Percentiles rank a stretch among this genome's conserved stretches.
phyloP scores from a whole-genome alignment of 78 protist genomes.

The Guillardia theta region DNA sequence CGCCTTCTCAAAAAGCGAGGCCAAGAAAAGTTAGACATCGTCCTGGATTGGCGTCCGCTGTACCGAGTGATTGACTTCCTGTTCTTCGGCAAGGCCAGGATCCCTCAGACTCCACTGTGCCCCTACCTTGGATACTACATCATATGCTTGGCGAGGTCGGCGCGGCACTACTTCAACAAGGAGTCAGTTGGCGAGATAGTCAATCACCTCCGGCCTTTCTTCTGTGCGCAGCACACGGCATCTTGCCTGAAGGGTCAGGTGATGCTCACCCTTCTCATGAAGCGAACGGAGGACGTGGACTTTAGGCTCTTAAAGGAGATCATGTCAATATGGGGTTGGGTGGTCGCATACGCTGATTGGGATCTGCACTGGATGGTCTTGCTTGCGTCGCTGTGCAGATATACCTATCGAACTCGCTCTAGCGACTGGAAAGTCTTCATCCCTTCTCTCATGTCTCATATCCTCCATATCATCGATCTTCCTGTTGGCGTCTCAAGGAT shows the following conservation, averaged over 20 bases:
- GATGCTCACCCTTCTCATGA: background rate
- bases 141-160: background rate
- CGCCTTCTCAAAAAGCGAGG: background rate
- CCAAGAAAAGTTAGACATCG: background rate
- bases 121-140: constrained; percentile 21
- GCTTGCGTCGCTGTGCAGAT: background rate
- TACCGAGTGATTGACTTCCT: background rate
- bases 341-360: background rate
- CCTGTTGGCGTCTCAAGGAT: background rate
- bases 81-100: constrained; percentile 18
- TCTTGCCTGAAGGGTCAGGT: background rate
- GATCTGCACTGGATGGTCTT: background rate
- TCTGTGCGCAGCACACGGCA: background rate
- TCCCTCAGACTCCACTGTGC: background rate
- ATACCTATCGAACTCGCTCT: background rate
- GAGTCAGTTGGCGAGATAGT: background rate
- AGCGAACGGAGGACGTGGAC: background rate
- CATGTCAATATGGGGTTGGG: background rate
- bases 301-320: background rate
- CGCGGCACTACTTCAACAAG: background rate
- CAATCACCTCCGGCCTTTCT: background rate
- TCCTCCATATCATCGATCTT: background rate
- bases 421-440: background rate
- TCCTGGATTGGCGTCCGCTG: background rate
- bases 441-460: background rate